Evolutionary conservation across 352 stramenopile genomes (phyloP).

Genomic region (Thalassiosira mediterranea): DNA sequence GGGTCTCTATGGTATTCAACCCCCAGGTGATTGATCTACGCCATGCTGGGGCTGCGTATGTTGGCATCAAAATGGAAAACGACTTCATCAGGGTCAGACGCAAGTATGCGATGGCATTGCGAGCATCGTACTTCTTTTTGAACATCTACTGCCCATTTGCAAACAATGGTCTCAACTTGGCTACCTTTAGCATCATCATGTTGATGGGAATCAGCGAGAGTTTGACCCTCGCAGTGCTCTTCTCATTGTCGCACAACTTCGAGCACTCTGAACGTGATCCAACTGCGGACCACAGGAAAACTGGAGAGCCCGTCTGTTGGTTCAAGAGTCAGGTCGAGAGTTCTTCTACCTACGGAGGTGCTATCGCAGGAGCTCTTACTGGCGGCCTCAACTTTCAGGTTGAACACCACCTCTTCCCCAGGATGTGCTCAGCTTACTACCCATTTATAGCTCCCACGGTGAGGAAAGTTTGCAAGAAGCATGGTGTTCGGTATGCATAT

Average conservation of each 20-base stretch:
- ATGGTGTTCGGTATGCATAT: slow-evolving; percentile 84
- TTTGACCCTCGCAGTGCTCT: slow-evolving; percentile 80
- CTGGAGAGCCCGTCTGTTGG: slow-evolving; percentile 77
- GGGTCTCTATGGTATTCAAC: slow-evolving; percentile 81
- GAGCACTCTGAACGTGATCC: slow-evolving; percentile 77
- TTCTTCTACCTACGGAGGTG: slow-evolving; percentile 83
- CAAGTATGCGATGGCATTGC: slow-evolving; percentile 68
- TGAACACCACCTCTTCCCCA: slow-evolving; percentile 89
- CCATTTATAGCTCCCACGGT: slow-evolving; percentile 87
- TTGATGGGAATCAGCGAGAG: slow-evolving; percentile 75
- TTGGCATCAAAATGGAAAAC: slow-evolving; percentile 78
- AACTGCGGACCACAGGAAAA: slow-evolving; percentile 48
- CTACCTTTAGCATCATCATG: slow-evolving; percentile 65
- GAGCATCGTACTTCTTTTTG: slow-evolving; percentile 68
- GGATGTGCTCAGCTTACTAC: slow-evolving; percentile 86
- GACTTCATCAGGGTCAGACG: slow-evolving; percentile 68
- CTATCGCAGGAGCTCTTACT: slow-evolving; percentile 80
- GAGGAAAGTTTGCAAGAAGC: slow-evolving; percentile 81
- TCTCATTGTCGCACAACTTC: slow-evolving; percentile 88
- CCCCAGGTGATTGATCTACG: slow-evolving; percentile 78
- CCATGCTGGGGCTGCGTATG: slow-evolving; percentile 62
- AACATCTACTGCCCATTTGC: slow-evolving; percentile 76
- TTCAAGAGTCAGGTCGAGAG: slow-evolving; percentile 85
- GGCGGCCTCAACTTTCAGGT: slow-evolving; percentile 90
- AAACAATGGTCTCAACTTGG: slow-evolving; percentile 54